phyloP scores from a whole-genome alignment of 306 rosid species.

The Glycyrrhiza uralensis region DNA sequence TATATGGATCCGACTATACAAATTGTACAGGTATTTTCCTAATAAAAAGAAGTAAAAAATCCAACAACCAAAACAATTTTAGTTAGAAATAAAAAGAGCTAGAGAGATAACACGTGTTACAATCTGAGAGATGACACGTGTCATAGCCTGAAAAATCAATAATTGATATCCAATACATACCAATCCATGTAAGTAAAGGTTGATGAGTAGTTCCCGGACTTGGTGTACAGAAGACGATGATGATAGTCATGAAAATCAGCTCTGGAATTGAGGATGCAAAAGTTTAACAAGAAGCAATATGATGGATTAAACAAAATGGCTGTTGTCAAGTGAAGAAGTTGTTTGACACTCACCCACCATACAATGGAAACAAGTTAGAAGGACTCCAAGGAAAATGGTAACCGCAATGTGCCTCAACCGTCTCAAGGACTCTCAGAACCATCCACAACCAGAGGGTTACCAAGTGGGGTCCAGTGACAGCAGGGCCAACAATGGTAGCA shows the following conservation, averaged over 20 bases:
- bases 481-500: constrained; percentile 90
- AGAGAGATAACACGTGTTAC: no score
- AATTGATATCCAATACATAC: constrained; percentile 42
- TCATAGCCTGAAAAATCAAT: no score
- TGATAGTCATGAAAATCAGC: constrained; percentile 97
- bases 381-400: constrained; percentile 96
- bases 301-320: background rate
- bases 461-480: constrained; percentile 89
- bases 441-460: constrained; percentile 91
- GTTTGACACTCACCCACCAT: constrained; percentile 72
- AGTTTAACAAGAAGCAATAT: constrained; percentile 17
- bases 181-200: constrained; percentile 92
- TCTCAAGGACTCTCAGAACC: constrained; percentile 84
- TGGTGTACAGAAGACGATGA: constrained; percentile 84
- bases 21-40: no score
- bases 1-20: no score
- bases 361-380: constrained; percentile 85
- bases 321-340: constrained; percentile 1
- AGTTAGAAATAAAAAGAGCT: no score
- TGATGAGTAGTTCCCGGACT: constrained; percentile 95
- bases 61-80: no score
- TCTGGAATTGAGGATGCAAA: constrained; percentile 39
- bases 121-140: no score
- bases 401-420: constrained; percentile 95
- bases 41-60: no score